Evolutionary conservation across 441 rosid species (phyloP).

Genomic region (Pelargonium myrrhifolium): DNA sequence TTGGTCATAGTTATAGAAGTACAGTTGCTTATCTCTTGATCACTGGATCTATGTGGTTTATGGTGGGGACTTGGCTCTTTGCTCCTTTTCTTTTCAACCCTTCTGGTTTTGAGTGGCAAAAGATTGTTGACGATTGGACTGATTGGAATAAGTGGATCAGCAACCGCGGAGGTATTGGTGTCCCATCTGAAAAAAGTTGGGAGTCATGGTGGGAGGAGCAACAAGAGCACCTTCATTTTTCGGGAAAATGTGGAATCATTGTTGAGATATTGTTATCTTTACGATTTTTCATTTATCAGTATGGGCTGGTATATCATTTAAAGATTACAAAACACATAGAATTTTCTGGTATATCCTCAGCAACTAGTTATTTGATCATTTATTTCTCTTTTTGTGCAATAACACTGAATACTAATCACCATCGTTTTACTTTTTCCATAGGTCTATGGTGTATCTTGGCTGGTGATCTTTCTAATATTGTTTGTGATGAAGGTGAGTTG

Average conservation of each 20-base stretch:
- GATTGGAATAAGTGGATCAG: slow-evolving; percentile 99
- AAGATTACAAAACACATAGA: slow-evolving; percentile 42
- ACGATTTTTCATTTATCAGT: slow-evolving; percentile 88
- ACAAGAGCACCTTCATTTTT: slow-evolving; percentile 84
- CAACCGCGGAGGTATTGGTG: slow-evolving; percentile 93
- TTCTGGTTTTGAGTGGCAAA: slow-evolving; percentile 99
- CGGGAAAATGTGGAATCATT: slow-evolving; percentile 85
- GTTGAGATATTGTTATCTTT: slow-evolving; percentile 81
- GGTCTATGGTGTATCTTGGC: slow-evolving; percentile 96
- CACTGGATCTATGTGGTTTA: slow-evolving; percentile 96
- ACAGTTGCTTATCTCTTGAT: slow-evolving; percentile 77
- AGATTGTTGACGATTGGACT: slow-evolving; percentile 98
- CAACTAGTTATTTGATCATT: slow-evolving; percentile 11
- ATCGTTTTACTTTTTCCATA: slow-evolving; percentile 24
- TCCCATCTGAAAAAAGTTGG: slow-evolving; percentile 97
- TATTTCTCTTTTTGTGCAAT: slow-evolving; percentile 7
- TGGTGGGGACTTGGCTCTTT: slow-evolving; percentile 98
- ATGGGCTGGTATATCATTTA: slow-evolving; percentile 91
- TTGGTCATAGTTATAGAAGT: slow-evolving; percentile 81
- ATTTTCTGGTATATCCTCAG: slow-evolving; percentile 55
- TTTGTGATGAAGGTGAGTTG: slow-evolving; percentile 89
- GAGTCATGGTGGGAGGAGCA: slow-evolving; percentile 99
- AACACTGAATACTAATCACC: slow-evolving; percentile 1
- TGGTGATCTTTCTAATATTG: slow-evolving; percentile 76
- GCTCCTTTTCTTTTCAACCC: slow-evolving; percentile 99